phyloP scores from a whole-genome alignment of 2,329 filamentous ascomycete genomes.

The Aspergillus sp. region DNA sequence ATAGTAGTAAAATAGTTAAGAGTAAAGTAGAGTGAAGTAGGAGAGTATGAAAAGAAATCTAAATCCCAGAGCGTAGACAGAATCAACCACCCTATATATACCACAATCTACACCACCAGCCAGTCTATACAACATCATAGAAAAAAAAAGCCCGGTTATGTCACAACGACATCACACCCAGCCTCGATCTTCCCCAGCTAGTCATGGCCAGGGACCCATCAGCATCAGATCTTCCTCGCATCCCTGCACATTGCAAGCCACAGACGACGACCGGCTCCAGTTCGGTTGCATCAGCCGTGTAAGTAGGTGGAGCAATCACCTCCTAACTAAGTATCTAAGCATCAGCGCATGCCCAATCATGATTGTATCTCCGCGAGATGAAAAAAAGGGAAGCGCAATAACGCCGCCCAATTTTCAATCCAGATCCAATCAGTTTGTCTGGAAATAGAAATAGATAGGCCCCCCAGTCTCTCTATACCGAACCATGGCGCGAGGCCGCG shows the following conservation, averaged over 20 bases:
- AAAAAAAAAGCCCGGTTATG: background rate
- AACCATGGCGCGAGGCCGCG: background rate
- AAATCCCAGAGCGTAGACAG: background rate
- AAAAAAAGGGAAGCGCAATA: background rate
- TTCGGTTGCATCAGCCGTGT: too few relatives aligned
- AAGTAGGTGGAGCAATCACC: too few relatives aligned
- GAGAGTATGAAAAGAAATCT: background rate
- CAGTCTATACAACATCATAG: background rate
- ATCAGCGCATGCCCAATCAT: background rate
- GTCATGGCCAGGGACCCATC: background rate
- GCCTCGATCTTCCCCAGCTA: background rate
- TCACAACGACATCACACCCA: constrained; percentile 9
- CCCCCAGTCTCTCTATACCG: background rate
- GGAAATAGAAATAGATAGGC: background rate
- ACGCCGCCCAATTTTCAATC: background rate
- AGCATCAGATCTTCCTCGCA: background rate
- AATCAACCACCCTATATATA: background rate
- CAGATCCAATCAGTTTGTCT: background rate
- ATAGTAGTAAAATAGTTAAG: too few relatives aligned
- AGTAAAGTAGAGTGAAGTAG: background rate
- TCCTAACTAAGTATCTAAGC: too few relatives aligned
- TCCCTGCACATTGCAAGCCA: background rate
- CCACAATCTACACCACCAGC: background rate
- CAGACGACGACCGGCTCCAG: background rate
- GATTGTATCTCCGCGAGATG: background rate